A percentile compares a stretch with the other conserved stretches of the same genome.
Conservation (phyloP, 2,329 filamentous ascomycete species). For the Colletotrichum cordylinicola region DNA sequence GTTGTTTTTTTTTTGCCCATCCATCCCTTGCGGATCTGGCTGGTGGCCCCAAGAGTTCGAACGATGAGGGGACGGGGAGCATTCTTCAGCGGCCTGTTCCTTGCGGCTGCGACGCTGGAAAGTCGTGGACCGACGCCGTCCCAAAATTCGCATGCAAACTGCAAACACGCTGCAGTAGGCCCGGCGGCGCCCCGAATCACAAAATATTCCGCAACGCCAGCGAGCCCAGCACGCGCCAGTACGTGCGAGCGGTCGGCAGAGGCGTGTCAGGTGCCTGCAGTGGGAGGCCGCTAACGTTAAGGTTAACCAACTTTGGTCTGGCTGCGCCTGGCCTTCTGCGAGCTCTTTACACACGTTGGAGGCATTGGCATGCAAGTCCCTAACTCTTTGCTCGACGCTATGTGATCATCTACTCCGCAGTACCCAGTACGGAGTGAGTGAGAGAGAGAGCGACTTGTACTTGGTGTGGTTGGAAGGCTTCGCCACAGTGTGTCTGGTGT, state of each 20-base stretch:
- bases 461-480: neutral
- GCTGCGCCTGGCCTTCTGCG: constrained; percentile 5
- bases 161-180: neutral
- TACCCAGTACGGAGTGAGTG: neutral
- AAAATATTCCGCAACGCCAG: neutral
- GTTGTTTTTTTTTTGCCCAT: neutral
- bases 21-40: constrained; percentile 1
- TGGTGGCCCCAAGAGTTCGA: constrained; percentile 20
- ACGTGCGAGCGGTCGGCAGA: constrained; percentile 20
- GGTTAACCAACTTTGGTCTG: constrained; percentile 20
- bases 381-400: neutral
- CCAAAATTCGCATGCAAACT: neutral
- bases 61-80: constrained; percentile 14
- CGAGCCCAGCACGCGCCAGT: neutral
- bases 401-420: neutral
- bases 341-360: neutral
- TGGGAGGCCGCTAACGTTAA: constrained; percentile 19
- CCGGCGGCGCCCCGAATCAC: constrained; percentile 1
- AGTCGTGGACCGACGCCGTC: constrained; percentile 12
- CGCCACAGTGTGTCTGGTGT: neutral
- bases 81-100: constrained; percentile 21
- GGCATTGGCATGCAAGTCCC: neutral
- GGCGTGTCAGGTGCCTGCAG: constrained; percentile 21
- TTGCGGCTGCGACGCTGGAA: constrained; percentile 13
- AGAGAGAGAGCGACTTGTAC: neutral